phyloP scores from a whole-genome alignment of 2,329 filamentous ascomycete genomes.

The Beauveria pseudobassiana region DNA sequence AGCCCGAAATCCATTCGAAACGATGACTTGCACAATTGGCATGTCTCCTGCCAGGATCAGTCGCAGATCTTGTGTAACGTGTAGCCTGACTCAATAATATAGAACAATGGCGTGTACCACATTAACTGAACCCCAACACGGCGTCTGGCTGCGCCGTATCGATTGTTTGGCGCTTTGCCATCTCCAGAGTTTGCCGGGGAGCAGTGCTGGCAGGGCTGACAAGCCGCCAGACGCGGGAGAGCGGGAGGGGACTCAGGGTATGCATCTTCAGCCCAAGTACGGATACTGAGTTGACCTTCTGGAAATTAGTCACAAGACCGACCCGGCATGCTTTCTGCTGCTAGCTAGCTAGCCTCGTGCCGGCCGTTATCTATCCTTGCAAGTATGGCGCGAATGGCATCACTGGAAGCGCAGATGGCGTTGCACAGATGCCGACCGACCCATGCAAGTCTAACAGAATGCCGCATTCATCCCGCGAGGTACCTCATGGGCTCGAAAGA shows the following conservation, averaged over 20 bases:
- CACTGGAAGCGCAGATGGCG: constrained; percentile 1
- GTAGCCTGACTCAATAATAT: neutral
- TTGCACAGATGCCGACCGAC: neutral
- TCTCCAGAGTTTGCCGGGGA: neutral
- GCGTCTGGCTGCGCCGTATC: neutral
- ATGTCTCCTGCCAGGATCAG: neutral
- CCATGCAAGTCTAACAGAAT: neutral
- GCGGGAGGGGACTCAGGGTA: neutral
- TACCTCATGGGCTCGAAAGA: neutral
- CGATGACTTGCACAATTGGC: neutral
- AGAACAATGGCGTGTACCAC: neutral
- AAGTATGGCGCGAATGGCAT: neutral
- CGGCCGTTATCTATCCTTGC: constrained; percentile 4
- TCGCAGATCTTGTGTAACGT: neutral
- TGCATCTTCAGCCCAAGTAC: neutral
- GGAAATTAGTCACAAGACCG: neutral
- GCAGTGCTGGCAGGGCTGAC: neutral
- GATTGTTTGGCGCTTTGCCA: neutral
- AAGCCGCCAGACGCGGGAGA: neutral
- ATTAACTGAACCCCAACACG: neutral
- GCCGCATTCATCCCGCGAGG: no score
- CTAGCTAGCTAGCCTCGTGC: neutral
- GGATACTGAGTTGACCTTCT: neutral
- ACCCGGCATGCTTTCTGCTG: neutral
- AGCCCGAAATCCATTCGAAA: neutral